Evolutionary conservation across 768 basidiomycete genomes (phyloP).

Genomic region (Chalciporus piperatus): DNA sequence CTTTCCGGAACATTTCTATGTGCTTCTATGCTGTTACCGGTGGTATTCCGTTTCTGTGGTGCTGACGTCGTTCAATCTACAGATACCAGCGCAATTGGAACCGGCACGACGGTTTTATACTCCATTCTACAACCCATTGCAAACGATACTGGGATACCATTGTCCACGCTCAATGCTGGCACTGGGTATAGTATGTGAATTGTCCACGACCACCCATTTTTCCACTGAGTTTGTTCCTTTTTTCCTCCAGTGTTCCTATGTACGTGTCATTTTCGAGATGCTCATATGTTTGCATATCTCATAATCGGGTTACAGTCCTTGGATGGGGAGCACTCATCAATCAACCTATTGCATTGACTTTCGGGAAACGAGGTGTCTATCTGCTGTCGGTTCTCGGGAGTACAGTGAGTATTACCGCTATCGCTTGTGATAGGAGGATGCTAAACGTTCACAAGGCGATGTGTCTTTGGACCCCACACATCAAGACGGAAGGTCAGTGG

Average conservation of each 20-base stretch:
- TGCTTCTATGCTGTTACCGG: neutral
- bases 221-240: no score
- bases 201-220: neutral
- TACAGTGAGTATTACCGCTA: conserved; percentile 1
- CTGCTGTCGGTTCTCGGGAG: conserved; percentile 17
- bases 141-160: conserved; percentile 17
- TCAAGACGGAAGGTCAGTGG: conserved; percentile 19
- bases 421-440: neutral
- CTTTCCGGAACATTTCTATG: neutral
- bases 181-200: conserved; percentile 16
- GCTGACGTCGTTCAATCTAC: neutral
- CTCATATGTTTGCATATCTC: neutral
- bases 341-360: conserved; percentile 18
- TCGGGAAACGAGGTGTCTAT: conserved; percentile 19
- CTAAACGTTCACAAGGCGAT: conserved; percentile 9
- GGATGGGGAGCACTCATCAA: conserved; percentile 20
- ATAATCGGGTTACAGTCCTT: conserved; percentile 6
- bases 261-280: neutral
- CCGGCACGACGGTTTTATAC: conserved; percentile 16
- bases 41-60: neutral
- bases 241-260: conserved; percentile 14
- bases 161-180: conserved; percentile 18
- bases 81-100: conserved; percentile 18
- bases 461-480: conserved; percentile 18
- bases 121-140: conserved; percentile 20